A percentile compares a stretch with the other conserved stretches of the same genome.
Evolutionary conservation across 441 rosid species (phyloP).

Genomic region (Syzygium syzygioides): DNA sequence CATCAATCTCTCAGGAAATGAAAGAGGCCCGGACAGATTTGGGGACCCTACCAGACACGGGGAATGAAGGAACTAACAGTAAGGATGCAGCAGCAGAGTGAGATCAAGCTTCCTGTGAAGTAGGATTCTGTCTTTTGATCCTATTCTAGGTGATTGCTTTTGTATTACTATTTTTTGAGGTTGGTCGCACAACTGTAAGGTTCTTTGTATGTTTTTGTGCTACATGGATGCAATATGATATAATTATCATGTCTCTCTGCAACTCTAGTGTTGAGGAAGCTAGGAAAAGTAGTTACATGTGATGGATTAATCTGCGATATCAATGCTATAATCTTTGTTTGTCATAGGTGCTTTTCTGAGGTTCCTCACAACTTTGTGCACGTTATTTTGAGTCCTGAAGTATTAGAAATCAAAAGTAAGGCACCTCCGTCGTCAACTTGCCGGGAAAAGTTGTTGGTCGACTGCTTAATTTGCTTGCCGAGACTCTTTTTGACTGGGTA

Average conservation of each 20-base stretch:
- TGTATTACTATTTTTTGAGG: background rate
- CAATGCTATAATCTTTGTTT: background rate
- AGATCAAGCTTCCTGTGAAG: conserved; percentile 6
- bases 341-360: background rate
- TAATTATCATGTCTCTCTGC: background rate
- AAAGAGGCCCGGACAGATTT: conserved; percentile 47
- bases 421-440: background rate
- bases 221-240: background rate
- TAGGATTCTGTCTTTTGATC: background rate
- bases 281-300: background rate
- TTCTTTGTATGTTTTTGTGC: background rate
- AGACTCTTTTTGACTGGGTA: background rate
- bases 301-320: background rate
- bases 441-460: background rate
- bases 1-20: conserved; percentile 44
- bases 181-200: conserved; percentile 10
- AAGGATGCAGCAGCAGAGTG: conserved; percentile 52
- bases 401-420: background rate
- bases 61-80: conserved; percentile 21
- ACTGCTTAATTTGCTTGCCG: background rate
- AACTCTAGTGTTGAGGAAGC: background rate
- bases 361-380: background rate
- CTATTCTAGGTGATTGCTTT: background rate
- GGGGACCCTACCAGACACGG: conserved; percentile 47
- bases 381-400: background rate